These are phyloP conservation scores for Lepidopterella palustris DNA, from an alignment of 495 filamentous ascomycete genomes.

Conservation along the genomic window DNA sequence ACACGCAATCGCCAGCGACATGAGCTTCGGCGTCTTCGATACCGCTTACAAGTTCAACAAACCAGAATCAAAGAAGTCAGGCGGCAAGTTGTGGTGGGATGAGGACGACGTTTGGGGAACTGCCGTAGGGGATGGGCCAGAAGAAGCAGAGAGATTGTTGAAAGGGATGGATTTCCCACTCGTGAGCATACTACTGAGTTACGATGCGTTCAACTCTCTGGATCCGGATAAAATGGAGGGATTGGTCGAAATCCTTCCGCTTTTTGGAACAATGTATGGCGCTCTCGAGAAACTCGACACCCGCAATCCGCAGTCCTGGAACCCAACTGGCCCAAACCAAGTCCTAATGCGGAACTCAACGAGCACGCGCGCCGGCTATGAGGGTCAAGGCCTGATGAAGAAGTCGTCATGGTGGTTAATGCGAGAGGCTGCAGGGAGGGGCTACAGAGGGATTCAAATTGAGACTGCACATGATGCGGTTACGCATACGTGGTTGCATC, in stretches of 20 bases:
- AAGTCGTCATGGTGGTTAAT: conserved; percentile 37
- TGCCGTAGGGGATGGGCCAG: conserved; percentile 15
- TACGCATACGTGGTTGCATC: background rate
- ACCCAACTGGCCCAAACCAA: conserved; percentile 29
- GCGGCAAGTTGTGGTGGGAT: conserved; percentile 43
- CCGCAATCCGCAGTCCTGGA: conserved; percentile 24
- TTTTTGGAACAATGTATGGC: conserved; percentile 29
- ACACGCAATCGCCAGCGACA: conserved; percentile 38
- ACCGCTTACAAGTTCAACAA: conserved; percentile 41
- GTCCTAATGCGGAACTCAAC: conserved; percentile 41
- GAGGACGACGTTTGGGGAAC: conserved; percentile 6
- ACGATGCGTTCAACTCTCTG: conserved; percentile 34
- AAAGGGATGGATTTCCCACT: conserved; percentile 46
- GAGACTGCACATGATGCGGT: background rate
- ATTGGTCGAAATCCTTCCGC: conserved; percentile 31
- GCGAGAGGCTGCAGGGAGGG: conserved; percentile 29
- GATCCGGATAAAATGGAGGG: conserved; percentile 30
- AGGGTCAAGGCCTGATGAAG: conserved; percentile 36
- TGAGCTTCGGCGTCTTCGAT: conserved; percentile 44
- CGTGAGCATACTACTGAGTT: conserved; percentile 38
- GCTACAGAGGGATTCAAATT: conserved; percentile 26
- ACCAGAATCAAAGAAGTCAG: conserved; percentile 35
- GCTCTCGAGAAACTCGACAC: conserved; percentile 21
- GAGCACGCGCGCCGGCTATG: conserved; percentile 33
- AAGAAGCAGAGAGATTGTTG: conserved; percentile 41